Evolutionary conservation across 1,284 basidiomycete species (phyloP).

Genomic region (Trametes pubescens): DNA sequence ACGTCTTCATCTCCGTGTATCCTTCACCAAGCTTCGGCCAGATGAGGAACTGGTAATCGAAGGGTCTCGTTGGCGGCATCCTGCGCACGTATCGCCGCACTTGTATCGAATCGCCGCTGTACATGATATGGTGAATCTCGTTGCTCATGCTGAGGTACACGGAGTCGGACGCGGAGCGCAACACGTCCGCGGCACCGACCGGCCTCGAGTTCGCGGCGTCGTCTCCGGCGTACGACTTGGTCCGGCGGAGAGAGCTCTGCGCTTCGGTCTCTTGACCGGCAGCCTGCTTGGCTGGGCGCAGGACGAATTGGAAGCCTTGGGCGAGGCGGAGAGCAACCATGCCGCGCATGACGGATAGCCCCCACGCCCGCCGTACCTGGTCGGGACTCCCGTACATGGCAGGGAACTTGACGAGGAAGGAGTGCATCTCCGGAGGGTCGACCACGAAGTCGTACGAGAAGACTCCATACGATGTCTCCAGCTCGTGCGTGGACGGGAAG

Average conservation of each 20-base stretch:
- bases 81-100: slow-evolving; percentile 89
- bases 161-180: slow-evolving; percentile 72
- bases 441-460: slow-evolving; percentile 85
- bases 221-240: slow-evolving; percentile 68
- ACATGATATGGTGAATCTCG: slow-evolving; percentile 93
- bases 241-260: slow-evolving; percentile 48
- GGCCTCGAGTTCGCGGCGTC: slow-evolving; percentile 60
- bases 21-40: slow-evolving; percentile 92
- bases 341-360: slow-evolving; percentile 89
- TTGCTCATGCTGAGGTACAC: slow-evolving; percentile 95
- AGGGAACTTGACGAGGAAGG: slow-evolving; percentile 80
- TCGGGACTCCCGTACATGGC: slow-evolving; percentile 56
- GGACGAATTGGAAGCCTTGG: slow-evolving; percentile 97
- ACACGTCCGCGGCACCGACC: slow-evolving; percentile 75
- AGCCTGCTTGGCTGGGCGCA: slow-evolving; percentile 48
- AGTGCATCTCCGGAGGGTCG: slow-evolving; percentile 79
- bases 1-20: slow-evolving; percentile 82
- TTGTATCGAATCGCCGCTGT: slow-evolving; percentile 87
- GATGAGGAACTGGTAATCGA: slow-evolving; percentile 88
- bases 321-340: slow-evolving; percentile 93
- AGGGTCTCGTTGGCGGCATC: slow-evolving; percentile 67
- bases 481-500: slow-evolving; percentile 80
- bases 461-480: slow-evolving; percentile 82
- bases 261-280: slow-evolving; percentile 35
- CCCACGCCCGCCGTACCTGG: slow-evolving; percentile 72